Base-by-base conservation (phyloP, 768 basidiomycete genomes). In the Cytidiella melzeri region DNA sequence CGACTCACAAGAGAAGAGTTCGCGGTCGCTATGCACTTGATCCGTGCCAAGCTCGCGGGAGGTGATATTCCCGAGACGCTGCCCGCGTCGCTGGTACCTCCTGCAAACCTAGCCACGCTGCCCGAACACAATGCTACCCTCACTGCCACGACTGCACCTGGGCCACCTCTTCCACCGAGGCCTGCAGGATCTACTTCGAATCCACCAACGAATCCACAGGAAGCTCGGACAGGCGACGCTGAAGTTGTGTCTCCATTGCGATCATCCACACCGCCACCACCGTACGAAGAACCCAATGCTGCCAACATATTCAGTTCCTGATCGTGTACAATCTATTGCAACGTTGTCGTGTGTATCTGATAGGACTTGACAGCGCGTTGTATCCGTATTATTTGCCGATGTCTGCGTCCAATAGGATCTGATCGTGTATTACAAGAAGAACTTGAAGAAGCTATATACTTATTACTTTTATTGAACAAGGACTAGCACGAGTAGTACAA, bases 1-100 rank as follows among this genome's bases (percentile, higher is more conserved):
- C 75, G 74, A 49, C 73, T 98, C 42, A 89, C 82, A 2, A 77
- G 81, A 47, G 92, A 95, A 41, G 88, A 91, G 19, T 97, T 98
- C 66, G 95, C 96, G 7, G 83, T 98, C 42, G 96, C 92, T 5
- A 83, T 94, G 82, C 79, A 93, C 67, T 77, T 99, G 38, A 93
- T 99, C 56, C 87, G 87, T 64, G 79, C 76, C 60, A 92, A 84
- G 64, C 67, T 96, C 5, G 74, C 79, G 6, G 93, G 95, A 5
- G 23, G 26, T 28, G 47, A 41, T 4, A 41, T 48, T 10, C 47
- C 47, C 10, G 19, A n/a, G 1, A 19, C n/a, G 15, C 40, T 48
- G 7, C 47, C 47, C n/a, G 25, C 47, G 6, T 48, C 47, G 18
- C 47, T 48, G 11, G 27, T 48, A 7, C 47, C 47, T 7, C 47